Conservation (phyloP, 306 rosid genomes). For the Fagus crenata region DNA sequence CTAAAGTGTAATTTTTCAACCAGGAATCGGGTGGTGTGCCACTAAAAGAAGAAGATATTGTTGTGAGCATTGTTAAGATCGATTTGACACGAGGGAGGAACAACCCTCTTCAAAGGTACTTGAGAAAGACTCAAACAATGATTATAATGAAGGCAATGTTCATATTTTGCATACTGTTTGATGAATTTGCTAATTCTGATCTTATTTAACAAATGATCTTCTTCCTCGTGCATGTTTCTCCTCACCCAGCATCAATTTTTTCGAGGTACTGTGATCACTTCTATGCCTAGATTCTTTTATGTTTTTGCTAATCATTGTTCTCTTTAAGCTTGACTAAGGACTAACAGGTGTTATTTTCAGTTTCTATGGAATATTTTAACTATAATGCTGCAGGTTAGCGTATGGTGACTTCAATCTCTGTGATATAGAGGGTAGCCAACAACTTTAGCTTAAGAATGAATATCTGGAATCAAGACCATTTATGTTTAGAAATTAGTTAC, state of each 20-base stretch:
- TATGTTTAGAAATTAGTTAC: constrained; percentile 5
- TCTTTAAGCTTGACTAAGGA: constrained; percentile 14
- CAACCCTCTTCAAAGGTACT: constrained; percentile 82
- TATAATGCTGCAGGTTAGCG: constrained; percentile 3
- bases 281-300: background rate
- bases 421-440: background rate
- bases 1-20: constrained; percentile 9
- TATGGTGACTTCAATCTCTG: constrained; percentile 19
- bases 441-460: background rate
- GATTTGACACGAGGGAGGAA: constrained; percentile 77
- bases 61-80: constrained; percentile 66
- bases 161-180: background rate
- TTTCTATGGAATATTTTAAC: background rate
- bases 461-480: background rate
- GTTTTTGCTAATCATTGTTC: background rate
- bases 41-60: constrained; percentile 74
- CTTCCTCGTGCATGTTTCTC: constrained; percentile 44
- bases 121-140: constrained; percentile 14
- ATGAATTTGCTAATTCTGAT: constrained; percentile 3
- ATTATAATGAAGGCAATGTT: constrained; percentile 11
- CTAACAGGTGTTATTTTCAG: background rate
- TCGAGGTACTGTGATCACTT: constrained; percentile 55
- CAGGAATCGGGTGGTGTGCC: constrained; percentile 53
- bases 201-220: constrained; percentile 27
- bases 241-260: constrained; percentile 68